Conservation (phyloP, 129 eudicot species). For the Artemisia argyi region DNA sequence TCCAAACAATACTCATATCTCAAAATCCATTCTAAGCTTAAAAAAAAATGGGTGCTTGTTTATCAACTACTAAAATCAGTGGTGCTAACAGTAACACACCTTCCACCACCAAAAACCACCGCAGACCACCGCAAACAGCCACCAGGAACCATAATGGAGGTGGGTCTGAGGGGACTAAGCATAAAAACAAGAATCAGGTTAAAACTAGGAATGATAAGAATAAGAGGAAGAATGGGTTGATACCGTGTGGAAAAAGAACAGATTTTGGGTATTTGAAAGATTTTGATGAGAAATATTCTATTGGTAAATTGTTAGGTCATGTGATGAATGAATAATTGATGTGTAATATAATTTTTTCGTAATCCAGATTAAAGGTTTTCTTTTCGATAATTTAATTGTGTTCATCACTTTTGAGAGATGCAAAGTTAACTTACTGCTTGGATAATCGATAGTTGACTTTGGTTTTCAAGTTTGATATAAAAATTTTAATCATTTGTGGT, state of each 20-base stretch:
- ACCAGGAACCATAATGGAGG: constrained; percentile 11
- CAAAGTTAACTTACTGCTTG: constrained; percentile 23
- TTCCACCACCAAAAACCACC: constrained; percentile 28
- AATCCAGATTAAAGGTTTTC: background rate
- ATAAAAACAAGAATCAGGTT: constrained; percentile 3
- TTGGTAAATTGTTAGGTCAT: constrained; percentile 91
- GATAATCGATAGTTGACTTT: constrained; percentile 3
- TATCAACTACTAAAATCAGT: constrained; percentile 39
- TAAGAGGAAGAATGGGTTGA: constrained; percentile 35
- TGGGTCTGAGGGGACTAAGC: constrained; percentile 15
- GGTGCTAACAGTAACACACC: constrained; percentile 36
- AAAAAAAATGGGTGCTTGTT: constrained; percentile 35
- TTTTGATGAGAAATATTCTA: constrained; percentile 60
- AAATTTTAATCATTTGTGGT: no score
- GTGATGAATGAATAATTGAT: constrained; percentile 16
- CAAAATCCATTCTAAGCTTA: constrained; percentile 21
- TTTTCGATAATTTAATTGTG: background rate
- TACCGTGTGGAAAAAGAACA: constrained; percentile 77
- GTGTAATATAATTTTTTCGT: background rate
- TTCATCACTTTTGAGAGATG: constrained; percentile 15
- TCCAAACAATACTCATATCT: constrained; percentile 10
- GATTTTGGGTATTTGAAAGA: constrained; percentile 91
- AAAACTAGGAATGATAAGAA: constrained; percentile 15
- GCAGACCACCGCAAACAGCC: constrained; percentile 14
- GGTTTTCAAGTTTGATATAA: constrained; percentile 7